Conservation (phyloP, 2,329 filamentous ascomycete genomes). For the Aspergillus sp. region DNA sequence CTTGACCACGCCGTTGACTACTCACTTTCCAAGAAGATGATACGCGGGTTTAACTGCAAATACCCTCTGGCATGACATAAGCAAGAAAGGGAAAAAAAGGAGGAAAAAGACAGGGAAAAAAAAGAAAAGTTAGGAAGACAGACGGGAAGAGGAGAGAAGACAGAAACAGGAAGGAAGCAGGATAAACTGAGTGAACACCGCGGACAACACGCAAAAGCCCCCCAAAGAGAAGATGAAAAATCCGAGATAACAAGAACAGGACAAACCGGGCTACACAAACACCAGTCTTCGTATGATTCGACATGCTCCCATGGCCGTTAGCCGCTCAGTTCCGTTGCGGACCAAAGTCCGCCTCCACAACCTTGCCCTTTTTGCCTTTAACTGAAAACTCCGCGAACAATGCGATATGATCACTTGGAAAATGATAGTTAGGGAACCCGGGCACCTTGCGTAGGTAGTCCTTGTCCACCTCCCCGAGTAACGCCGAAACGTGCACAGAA, state of each 20-base stretch:
- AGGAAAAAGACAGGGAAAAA: background rate
- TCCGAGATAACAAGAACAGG: slow-evolving; percentile 40
- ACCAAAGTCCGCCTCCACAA: slow-evolving; percentile 64
- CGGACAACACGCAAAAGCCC: slow-evolving; percentile 28
- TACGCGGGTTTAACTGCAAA: slow-evolving; percentile 11
- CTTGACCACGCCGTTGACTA: slow-evolving; percentile 24
- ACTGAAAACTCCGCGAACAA: slow-evolving; percentile 87
- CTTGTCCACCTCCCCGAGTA: slow-evolving; percentile 83
- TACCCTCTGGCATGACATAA: background rate
- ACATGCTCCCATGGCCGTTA: slow-evolving; percentile 28
- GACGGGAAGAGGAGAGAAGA: slow-evolving; percentile 22
- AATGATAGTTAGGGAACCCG: slow-evolving; percentile 91
- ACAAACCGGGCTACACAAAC: slow-evolving; percentile 36
- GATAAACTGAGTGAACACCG: slow-evolving; percentile 21
- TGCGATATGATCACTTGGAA: slow-evolving; percentile 88
- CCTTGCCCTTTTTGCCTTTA: slow-evolving; percentile 81
- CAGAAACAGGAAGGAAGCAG: slow-evolving; percentile 19
- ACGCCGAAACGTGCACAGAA: slow-evolving; percentile 75
- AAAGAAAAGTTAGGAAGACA: slow-evolving; percentile 13
- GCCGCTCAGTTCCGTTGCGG: slow-evolving; percentile 41
- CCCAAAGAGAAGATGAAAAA: slow-evolving; percentile 23
- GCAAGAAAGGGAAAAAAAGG: background rate
- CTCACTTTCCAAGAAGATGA: slow-evolving; percentile 31
- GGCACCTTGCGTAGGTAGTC: slow-evolving; percentile 83
- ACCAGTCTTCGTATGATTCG: slow-evolving; percentile 38